These are phyloP conservation scores for Megacollybia marginata DNA, from an alignment of 768 basidiomycete genomes.

Conservation along the genomic window DNA sequence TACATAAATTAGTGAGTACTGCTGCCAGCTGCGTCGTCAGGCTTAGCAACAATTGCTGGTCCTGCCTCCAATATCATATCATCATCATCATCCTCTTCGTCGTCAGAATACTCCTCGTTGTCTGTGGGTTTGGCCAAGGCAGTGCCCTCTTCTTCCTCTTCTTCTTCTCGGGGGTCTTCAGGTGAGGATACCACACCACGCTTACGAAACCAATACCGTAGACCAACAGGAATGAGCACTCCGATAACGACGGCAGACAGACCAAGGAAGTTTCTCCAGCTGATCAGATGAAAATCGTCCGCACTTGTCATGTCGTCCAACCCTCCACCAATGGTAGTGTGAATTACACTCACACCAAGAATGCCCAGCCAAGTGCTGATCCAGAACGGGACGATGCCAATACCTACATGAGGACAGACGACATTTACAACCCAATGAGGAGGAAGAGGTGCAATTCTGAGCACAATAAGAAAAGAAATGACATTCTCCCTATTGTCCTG, in stretches of 20 bases:
- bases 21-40: background rate
- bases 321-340: slow-evolving; percentile 89
- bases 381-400: slow-evolving; percentile 84
- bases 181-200: slow-evolving; percentile 37
- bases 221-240: slow-evolving; percentile 88
- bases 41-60: slow-evolving; percentile 29
- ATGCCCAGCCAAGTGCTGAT: slow-evolving; percentile 84
- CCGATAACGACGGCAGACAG: slow-evolving; percentile 82
- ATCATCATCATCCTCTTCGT: slow-evolving; percentile 46
- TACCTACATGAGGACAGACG: slow-evolving; percentile 87
- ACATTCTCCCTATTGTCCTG: slow-evolving; percentile 74
- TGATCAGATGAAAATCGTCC: slow-evolving; percentile 89
- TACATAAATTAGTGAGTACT: too few species aligned
- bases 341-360: slow-evolving; percentile 86
- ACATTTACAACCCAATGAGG: slow-evolving; percentile 97
- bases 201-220: slow-evolving; percentile 75
- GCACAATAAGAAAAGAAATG: slow-evolving; percentile 88
- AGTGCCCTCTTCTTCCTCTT: slow-evolving; percentile 16
- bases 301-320: slow-evolving; percentile 94
- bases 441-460: slow-evolving; percentile 89
- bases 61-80: slow-evolving; percentile 75
- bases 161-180: slow-evolving; percentile 18
- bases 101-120: slow-evolving; percentile 29
- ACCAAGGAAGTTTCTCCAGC: slow-evolving; percentile 84
- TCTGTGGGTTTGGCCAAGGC: slow-evolving; percentile 21